Evolutionary conservation across 179 eudicot species (phyloP), one percentile per base, ranked within the genome.

Genomic region (Nepenthes alata): DNA sequence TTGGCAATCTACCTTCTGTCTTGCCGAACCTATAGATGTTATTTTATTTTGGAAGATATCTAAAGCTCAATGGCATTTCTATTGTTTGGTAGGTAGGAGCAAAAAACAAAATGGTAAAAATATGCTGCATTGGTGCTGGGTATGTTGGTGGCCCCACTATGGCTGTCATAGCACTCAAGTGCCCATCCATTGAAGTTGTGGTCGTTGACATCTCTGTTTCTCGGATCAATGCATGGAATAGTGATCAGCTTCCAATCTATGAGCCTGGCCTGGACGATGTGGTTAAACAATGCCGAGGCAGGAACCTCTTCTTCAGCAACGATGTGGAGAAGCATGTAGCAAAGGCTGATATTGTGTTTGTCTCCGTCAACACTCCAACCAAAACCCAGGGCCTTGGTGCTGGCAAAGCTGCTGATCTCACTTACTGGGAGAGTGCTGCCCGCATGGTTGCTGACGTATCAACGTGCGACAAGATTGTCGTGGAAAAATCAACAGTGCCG

Each of bases 371-470:
- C 64, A 80, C 87, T 47, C 90, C 90, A 25, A 81, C 90, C 59
- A 84, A 84, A 64, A 84, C 90, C 45, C 67, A 72, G 58, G 90
- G 90, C 49, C 90, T 84, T 65, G 90, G 90, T 47, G 87, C 90
- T 1, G 90, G 90, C 59, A 84, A 84, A 71, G 89, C 89, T 44
- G 89, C 89, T 53, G 89, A 84, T 64, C 57, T 84, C 59, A 84
- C 90, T 11, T 84, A 84, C 69, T 84, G 90, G 90, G 90, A 84
- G 69, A 77, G 85, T 37, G 90, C 90, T 10, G 90, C 90, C 38
- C 90, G 90, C 35, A 84, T 84, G 86, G 82, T 84, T 69, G 89
- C 90, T 65, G 86, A 84, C 52, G 89, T 84, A 37, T 81, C 89
- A 3, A 81, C 77, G 49, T 84, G 84, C 2, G 84, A 84, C 69